Conservation (phyloP, 257 asterid genomes). For the Solanum pennellii region DNA sequence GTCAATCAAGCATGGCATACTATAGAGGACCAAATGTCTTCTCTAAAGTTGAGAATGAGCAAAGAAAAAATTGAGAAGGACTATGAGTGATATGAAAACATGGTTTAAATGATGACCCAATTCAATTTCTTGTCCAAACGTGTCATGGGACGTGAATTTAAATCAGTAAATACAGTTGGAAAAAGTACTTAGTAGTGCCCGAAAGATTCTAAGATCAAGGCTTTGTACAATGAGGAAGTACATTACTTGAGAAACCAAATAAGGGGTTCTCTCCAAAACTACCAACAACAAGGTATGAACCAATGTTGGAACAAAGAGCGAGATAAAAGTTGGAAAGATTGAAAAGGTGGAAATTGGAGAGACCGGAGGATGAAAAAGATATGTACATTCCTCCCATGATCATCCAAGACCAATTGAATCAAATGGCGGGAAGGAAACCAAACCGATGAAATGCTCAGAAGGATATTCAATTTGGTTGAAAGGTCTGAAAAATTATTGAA, state of each 20-base stretch:
- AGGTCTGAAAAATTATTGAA: background rate
- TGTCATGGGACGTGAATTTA: background rate
- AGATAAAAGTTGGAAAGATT: background rate
- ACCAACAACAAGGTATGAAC: background rate
- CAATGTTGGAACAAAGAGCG: background rate
- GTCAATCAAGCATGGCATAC: background rate
- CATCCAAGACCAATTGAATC: background rate
- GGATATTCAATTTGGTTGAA: background rate
- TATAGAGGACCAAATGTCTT: background rate
- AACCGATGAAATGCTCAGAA: background rate
- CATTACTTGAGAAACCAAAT: background rate
- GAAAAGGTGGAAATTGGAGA: background rate
- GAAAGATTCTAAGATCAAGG: background rate
- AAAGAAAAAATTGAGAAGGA: background rate
- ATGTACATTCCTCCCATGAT: background rate
- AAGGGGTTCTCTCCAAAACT: background rate
- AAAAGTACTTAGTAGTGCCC: background rate
- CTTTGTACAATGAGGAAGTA: background rate
- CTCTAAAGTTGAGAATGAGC: background rate
- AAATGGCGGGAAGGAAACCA: background rate
- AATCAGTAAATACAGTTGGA: background rate
- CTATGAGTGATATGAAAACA: background rate
- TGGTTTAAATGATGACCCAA: background rate
- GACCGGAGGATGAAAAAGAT: background rate
- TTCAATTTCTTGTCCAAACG: background rate